Evolutionary conservation across 2,329 filamentous ascomycete genomes (phyloP).

Genomic region (Tolypocladium tundrense): DNA sequence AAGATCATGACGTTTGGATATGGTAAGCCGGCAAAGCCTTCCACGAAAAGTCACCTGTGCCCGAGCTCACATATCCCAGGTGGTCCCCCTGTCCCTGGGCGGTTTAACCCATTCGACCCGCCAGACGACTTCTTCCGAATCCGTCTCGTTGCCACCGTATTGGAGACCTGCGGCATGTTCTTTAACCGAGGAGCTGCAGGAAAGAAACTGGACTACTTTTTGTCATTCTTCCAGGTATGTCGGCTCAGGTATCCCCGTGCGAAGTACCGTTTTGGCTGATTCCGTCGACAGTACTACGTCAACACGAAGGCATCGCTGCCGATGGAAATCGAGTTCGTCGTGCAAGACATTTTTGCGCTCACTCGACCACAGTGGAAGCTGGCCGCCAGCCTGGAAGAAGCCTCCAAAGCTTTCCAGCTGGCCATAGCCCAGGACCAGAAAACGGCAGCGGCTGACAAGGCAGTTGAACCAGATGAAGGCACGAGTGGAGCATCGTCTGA

Average conservation of each 20-base stretch:
- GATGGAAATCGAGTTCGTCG: constrained; percentile 94
- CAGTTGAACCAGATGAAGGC: constrained; percentile 60
- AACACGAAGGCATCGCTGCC: constrained; percentile 80
- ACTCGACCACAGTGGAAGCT: constrained; percentile 91
- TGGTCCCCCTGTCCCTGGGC: constrained; percentile 71
- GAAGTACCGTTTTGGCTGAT: neutral
- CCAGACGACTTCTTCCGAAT: constrained; percentile 96
- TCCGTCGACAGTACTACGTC: constrained; percentile 66
- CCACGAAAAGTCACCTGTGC: neutral
- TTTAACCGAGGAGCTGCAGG: constrained; percentile 88
- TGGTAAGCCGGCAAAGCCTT: constrained; percentile 30
- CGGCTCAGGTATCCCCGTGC: neutral
- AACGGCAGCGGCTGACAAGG: constrained; percentile 59
- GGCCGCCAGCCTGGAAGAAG: constrained; percentile 70
- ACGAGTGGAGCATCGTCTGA: constrained; percentile 64
- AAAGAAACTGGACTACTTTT: constrained; percentile 96
- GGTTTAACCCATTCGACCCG: constrained; percentile 67
- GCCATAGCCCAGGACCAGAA: constrained; percentile 89
- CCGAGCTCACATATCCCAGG: constrained; percentile 30
- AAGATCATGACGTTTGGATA: constrained; percentile 91
- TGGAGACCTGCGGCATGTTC: constrained; percentile 94
- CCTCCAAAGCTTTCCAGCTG: constrained; percentile 71
- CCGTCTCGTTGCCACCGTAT: constrained; percentile 74
- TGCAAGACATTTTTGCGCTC: constrained; percentile 81
- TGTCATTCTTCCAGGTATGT: constrained; percentile 78